Evolutionary conservation across 2,329 filamentous ascomycete genomes (phyloP), one percentile per base, ranked within the genome.

Genomic region (Ophiognomonia clavigignenti-juglandacearum): DNA sequence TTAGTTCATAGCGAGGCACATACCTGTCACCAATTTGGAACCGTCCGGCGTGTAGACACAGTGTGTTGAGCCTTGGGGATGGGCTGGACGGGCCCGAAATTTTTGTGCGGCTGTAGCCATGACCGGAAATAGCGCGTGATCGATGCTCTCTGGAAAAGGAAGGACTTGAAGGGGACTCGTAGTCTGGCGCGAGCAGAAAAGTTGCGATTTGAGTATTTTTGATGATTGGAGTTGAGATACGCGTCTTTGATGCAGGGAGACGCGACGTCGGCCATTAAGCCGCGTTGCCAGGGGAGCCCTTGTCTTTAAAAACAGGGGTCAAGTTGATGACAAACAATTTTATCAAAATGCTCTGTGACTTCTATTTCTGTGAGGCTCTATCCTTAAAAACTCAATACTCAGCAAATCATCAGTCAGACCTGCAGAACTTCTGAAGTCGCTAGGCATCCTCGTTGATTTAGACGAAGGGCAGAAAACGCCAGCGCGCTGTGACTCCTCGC

Each of bases 1-100:
- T n/a, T n/a, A n/a, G n/a, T n/a, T n/a, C n/a, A n/a, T n/a, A n/a
- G n/a, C n/a, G n/a, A n/a, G n/a, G n/a, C n/a, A n/a, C n/a, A n/a
- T n/a, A n/a, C n/a, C n/a, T 10, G 93, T 97, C 55, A 97, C 82
- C 48, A 98, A 77, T 58, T 86, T 88, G 56, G 78, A 79, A 53
- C 95, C 93, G 64, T 95, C 84, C 6, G 89, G 88, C 1, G 91
- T 96, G 68, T 97, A 97, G 54, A 86, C 80, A 56, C 95, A 83
- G 57, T 83, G 90, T 3, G 95, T 97, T 48, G 83, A 81, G 54
- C 95, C 95, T 45, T 87, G 84, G 3, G 89, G 91, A 67, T 98
- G 81, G 7, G 80, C 81, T n/a, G 84, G 83, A 51, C 85, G 74
- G 48, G 80, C 78, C 59, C 82, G 74, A 39, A 82, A 72, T 55